Percentiles rank a stretch among this genome's conserved stretches.
phyloP scores from a whole-genome alignment of 495 filamentous ascomycete species.

The Podospora appendiculata region DNA sequence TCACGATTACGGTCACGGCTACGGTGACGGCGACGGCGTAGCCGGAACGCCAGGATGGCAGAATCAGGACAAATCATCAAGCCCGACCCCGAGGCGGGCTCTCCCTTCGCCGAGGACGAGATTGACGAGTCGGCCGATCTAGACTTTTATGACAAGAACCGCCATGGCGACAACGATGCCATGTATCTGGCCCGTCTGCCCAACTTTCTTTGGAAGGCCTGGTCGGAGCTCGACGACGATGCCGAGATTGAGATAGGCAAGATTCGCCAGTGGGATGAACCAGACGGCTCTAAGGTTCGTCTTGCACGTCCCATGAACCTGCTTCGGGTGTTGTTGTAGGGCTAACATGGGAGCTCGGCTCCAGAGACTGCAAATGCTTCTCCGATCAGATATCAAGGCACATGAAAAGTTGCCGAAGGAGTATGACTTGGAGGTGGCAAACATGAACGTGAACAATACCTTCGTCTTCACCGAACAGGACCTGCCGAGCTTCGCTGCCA shows the following conservation, averaged over 20 bases:
- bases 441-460: constrained; percentile 61
- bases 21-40: constrained; percentile 28
- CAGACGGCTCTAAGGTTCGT: constrained; percentile 34
- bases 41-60: constrained; percentile 7
- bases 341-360: constrained; percentile 7
- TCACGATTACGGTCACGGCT: background rate
- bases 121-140: constrained; percentile 87
- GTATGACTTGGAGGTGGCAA: constrained; percentile 66
- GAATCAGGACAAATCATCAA: constrained; percentile 41
- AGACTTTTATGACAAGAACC: constrained; percentile 54
- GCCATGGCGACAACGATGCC: constrained; percentile 28
- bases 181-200: constrained; percentile 74
- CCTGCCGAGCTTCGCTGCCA: constrained; percentile 66
- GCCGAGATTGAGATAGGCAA: constrained; percentile 64
- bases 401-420: constrained; percentile 70
- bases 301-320: background rate
- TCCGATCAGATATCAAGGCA: constrained; percentile 41
- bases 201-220: constrained; percentile 68
- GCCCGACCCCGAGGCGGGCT: constrained; percentile 55
- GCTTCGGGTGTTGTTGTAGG: background rate
- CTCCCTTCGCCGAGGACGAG: constrained; percentile 56
- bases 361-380: constrained; percentile 36
- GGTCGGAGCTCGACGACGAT: constrained; percentile 43
- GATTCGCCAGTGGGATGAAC: constrained; percentile 53
- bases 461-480: constrained; percentile 90